These are phyloP conservation scores for Podospora pseudocomata DNA, from an alignment of 495 filamentous ascomycete species.

Conservation along the genomic window DNA sequence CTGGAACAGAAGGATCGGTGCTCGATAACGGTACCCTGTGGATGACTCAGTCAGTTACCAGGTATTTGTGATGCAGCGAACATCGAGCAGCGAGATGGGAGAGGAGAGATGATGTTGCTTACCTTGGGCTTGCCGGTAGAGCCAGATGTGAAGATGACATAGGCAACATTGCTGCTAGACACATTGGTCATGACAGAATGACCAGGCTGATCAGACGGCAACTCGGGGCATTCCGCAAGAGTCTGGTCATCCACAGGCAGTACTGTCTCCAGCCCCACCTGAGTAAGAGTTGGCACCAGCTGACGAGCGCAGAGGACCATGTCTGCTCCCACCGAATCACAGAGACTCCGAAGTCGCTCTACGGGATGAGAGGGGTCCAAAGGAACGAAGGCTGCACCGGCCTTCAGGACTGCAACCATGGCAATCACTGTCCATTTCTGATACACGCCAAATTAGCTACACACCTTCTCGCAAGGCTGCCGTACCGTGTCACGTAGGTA, in stretches of 20 bases:
- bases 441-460: not conserved
- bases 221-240: not conserved
- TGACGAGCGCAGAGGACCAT: slow-evolving; percentile 33
- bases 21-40: slow-evolving; percentile 36
- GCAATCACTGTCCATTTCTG: slow-evolving; percentile 51
- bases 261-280: slow-evolving; percentile 6
- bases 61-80: not conserved
- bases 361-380: slow-evolving; percentile 55
- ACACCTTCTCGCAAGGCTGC: not conserved
- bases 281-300: slow-evolving; percentile 7
- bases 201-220: not conserved
- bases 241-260: slow-evolving; percentile 20
- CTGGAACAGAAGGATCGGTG: slow-evolving; percentile 39
- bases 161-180: slow-evolving; percentile 29
- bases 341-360: slow-evolving; percentile 44
- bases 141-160: slow-evolving; percentile 59
- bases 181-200: not conserved
- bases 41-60: not conserved
- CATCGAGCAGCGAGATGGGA: not conserved
- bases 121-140: slow-evolving; percentile 54
- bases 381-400: slow-evolving; percentile 54
- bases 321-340: slow-evolving; percentile 37
- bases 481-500: slow-evolving; percentile 29
- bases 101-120: not conserved
- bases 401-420: slow-evolving; percentile 47